Evolutionary conservation across 768 basidiomycete species (phyloP), one percentile per base, ranked within the genome.

Genomic region (Lentinus tigrinus): DNA sequence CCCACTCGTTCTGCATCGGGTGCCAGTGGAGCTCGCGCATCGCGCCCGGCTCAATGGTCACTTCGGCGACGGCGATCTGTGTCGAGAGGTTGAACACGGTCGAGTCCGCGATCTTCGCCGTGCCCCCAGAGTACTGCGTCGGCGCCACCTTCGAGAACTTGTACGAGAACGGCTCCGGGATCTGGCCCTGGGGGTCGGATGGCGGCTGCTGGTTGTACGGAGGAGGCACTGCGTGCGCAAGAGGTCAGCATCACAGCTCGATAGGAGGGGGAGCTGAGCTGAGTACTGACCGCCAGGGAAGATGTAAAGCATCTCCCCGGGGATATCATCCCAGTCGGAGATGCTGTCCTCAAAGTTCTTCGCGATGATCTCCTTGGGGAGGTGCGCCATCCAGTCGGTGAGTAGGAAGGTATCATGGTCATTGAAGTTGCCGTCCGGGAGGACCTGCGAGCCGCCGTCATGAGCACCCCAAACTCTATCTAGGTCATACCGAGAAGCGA

Each of bases 21-120:
- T 87, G 86, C 86, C 86, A 87, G 81, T 85, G 84, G 55, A 86
- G 76, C 59, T 84, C 84, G 56, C 82, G 73, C 64, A 83, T 80
- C 51, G 77, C 83, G 42, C 83, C 83, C 10, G 81, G 80, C 47
- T 82, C 74, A 23, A 85, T 75, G 17, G 77, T 81, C n/a, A 85
- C 75, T 65, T 84, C 81, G 19, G 80, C 83, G 3, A 78, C 82
- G 7, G 80, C 73, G 43, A 82, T 81, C 1, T 77, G 78, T 50
- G 68, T 75, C 3, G 82, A 73, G 21, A 78, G 69, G 42, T 73
- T 72, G 73, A 85, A 85, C 6, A 74, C 78, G 3, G 76, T 71
- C 0, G 80, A 78, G 67, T 82, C 82, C 9, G 78, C 79, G 40
- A 81, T 72, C 65, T 81, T 83, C 43, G 79, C 76, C 2, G 73